phyloP scores from a whole-genome alignment of 306 rosid genomes.

The Vachellia pachyceras region DNA sequence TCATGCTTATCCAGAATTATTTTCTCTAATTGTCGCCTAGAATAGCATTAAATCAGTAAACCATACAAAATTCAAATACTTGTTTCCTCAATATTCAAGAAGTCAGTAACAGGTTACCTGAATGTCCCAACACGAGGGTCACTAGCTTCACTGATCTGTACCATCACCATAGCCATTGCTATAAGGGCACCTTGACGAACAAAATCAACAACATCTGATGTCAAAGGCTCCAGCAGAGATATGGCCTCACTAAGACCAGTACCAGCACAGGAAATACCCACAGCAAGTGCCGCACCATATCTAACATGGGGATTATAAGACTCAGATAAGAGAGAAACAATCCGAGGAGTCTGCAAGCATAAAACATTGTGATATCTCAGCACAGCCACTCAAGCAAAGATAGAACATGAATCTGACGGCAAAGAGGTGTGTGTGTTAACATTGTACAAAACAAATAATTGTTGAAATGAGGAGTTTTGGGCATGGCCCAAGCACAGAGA shows the following conservation, averaged over 20 bases:
- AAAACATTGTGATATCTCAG: constrained; percentile 25
- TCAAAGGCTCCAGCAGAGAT: constrained; percentile 93
- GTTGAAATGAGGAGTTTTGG: background rate
- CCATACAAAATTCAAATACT: constrained; percentile 12
- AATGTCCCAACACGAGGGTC: constrained; percentile 96
- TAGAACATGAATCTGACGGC: background rate
- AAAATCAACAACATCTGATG: constrained; percentile 97
- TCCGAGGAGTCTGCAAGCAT: constrained; percentile 84
- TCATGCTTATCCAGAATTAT: constrained; percentile 94
- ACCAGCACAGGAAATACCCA: constrained; percentile 98
- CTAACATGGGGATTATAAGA: constrained; percentile 98
- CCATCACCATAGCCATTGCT: constrained; percentile 99
- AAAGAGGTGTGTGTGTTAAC: background rate
- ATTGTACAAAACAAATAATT: background rate
- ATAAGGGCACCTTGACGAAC: constrained; percentile 99
- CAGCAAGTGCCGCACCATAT: constrained; percentile 98
- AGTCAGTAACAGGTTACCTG: constrained; percentile 53
- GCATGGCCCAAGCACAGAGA: constrained; percentile 18
- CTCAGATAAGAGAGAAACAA: constrained; percentile 92
- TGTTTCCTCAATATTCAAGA: constrained; percentile 6
- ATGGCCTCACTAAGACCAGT: constrained; percentile 98
- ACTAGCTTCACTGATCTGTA: constrained; percentile 94
- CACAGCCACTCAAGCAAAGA: constrained; percentile 11
- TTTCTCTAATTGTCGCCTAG: constrained; percentile 95
- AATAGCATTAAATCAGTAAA: constrained; percentile 24